These are phyloP conservation scores for Epichloe baconii DNA, from an alignment of 2,329 filamentous ascomycete genomes.

Conservation along the genomic window DNA sequence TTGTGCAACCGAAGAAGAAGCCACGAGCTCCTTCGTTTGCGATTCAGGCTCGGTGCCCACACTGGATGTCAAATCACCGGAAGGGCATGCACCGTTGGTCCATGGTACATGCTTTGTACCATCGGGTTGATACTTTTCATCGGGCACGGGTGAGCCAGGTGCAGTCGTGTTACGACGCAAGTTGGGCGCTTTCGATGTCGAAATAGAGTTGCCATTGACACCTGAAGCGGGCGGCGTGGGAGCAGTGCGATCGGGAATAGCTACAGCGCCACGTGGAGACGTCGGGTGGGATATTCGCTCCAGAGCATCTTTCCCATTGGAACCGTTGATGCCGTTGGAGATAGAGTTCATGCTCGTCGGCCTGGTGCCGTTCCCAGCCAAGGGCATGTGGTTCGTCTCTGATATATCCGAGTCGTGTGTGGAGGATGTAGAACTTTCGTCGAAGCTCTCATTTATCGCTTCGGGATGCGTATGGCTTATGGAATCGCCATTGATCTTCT, in stretches of 20 bases:
- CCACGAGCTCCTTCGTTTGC: background rate
- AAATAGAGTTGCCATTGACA: slow-evolving; percentile 9
- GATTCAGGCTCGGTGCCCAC: background rate
- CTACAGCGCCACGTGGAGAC: slow-evolving; percentile 15
- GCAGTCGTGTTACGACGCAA: background rate
- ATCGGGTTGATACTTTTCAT: background rate
- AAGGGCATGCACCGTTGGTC: background rate
- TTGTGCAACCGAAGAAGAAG: slow-evolving; percentile 1
- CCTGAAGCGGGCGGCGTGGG: slow-evolving; percentile 9
- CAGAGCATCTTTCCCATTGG: slow-evolving; percentile 17
- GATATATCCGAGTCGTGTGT: slow-evolving; percentile 39
- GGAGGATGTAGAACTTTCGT: slow-evolving; percentile 40
- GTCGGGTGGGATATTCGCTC: slow-evolving; percentile 13
- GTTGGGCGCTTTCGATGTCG: background rate
- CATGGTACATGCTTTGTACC: background rate
- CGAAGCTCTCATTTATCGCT: slow-evolving; percentile 38
- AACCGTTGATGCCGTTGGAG: slow-evolving; percentile 39
- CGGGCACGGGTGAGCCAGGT: background rate
- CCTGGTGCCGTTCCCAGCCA: slow-evolving; percentile 29
- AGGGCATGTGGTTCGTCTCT: slow-evolving; percentile 27
- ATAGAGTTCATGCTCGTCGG: slow-evolving; percentile 46
- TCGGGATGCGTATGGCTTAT: slow-evolving; percentile 30
- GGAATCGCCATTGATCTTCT: slow-evolving; percentile 22
- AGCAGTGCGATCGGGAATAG: slow-evolving; percentile 18
- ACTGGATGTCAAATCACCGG: background rate